These are phyloP conservation scores for Psidium friedrichsthalianum DNA, from an alignment of 345 rosid genomes.

Conservation along the genomic window DNA sequence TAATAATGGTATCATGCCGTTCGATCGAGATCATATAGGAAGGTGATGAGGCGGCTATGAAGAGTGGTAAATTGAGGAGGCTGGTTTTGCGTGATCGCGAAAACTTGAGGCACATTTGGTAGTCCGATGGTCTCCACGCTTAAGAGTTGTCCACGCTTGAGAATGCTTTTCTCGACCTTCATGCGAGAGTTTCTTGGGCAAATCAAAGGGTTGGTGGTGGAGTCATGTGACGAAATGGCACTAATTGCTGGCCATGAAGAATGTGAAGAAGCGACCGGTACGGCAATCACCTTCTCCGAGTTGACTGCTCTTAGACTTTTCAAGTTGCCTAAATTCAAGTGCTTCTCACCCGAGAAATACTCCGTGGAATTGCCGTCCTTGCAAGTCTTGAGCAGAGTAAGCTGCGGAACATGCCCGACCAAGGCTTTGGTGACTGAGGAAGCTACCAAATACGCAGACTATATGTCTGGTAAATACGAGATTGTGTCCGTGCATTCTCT, in stretches of 20 bases:
- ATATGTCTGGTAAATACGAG: not conserved
- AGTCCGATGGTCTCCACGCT: not conserved
- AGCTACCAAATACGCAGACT: accelerated
- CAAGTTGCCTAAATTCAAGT: too few relatives aligned
- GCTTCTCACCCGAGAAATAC: not conserved
- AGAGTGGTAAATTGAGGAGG: not conserved
- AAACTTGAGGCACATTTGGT: not conserved
- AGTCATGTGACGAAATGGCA: not conserved
- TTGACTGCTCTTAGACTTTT: too few relatives aligned
- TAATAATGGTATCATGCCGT: not conserved
- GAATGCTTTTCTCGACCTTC: not conserved
- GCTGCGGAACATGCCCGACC: not conserved
- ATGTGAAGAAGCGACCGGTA: too few relatives aligned
- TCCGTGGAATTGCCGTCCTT: not conserved
- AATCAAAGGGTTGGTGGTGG: not conserved
- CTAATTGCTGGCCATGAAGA: too few relatives aligned
- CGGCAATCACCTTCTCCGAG: too few relatives aligned
- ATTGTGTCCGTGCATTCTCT: not conserved
- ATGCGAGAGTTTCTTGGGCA: accelerated
- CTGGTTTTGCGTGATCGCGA: accelerated
- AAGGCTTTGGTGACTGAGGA: not conserved
- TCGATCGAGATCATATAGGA: not conserved
- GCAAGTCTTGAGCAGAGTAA: accelerated
- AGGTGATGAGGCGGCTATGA: not conserved
- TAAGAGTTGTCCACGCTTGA: not conserved